phyloP scores from a whole-genome alignment of 169 alveolate species.

The Plasmodium reichenowi region DNA sequence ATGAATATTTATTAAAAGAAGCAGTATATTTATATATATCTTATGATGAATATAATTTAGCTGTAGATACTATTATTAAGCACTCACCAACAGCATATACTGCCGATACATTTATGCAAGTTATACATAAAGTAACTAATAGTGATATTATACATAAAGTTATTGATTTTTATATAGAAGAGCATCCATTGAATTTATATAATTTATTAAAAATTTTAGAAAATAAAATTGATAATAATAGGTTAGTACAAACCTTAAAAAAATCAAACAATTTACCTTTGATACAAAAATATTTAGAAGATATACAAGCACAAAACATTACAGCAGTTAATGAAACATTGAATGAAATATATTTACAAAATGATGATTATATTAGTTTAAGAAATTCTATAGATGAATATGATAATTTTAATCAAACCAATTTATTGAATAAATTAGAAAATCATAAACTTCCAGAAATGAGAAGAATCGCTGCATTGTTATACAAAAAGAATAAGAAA shows the following conservation, averaged over 20 bases:
- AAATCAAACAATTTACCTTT: conserved; percentile 88
- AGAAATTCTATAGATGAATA: conserved; percentile 93
- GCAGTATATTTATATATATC: conserved; percentile 97
- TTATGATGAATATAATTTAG: conserved; percentile 97
- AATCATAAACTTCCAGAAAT: conserved; percentile 96
- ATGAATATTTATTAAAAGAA: conserved; percentile 94
- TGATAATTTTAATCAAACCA: conserved; percentile 96
- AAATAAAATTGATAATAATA: conserved; percentile 93
- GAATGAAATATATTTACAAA: conserved; percentile 97
- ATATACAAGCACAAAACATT: conserved; percentile 90
- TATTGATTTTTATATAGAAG: conserved; percentile 98
- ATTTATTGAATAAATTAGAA: conserved; percentile 93
- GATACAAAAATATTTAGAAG: conserved; percentile 85
- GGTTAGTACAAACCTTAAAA: conserved; percentile 93
- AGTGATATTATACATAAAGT: conserved; percentile 98
- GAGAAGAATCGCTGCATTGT: conserved; percentile 97
- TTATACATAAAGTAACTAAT: conserved; percentile 86
- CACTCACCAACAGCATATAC: conserved; percentile 92
- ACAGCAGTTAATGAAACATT: conserved; percentile 98
- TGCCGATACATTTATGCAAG: conserved; percentile 83
- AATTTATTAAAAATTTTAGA: conserved; percentile 88
- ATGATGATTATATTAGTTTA: conserved; percentile 95
- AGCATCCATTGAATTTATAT: conserved; percentile 98
- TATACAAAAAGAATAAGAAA: conserved; percentile 93
- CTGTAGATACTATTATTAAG: conserved; percentile 91